phyloP scores from a whole-genome alignment of 495 filamentous ascomycete genomes.

The Aspergillus avenaceus region DNA sequence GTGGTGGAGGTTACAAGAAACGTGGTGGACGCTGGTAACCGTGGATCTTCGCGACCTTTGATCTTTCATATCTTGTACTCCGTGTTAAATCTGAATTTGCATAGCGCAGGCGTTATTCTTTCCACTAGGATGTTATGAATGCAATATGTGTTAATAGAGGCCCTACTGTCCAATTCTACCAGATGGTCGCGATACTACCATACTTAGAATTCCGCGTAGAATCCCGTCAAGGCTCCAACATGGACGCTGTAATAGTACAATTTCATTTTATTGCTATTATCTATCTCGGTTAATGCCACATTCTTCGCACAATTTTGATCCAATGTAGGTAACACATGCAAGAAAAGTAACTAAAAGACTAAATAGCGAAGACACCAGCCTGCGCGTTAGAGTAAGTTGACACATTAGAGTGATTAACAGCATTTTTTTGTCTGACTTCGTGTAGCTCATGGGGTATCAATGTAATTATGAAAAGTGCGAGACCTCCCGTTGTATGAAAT shows the following conservation, averaged over 20 bases:
- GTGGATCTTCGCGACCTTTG: slow-evolving; percentile 2
- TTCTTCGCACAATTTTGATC: not conserved
- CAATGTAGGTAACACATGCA: not conserved
- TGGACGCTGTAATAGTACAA: slow-evolving; percentile 4
- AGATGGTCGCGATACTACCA: too few species aligned
- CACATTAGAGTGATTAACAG: slow-evolving; percentile 10
- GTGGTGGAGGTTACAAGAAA: slow-evolving; percentile 40
- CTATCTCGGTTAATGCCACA: not conserved
- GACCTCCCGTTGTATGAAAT: slow-evolving; percentile 22
- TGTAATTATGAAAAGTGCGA: slow-evolving; percentile 28
- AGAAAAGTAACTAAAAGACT: not conserved
- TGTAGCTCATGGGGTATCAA: slow-evolving; percentile 40
- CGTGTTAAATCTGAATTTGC: slow-evolving; percentile 27
- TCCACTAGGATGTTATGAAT: slow-evolving; percentile 17
- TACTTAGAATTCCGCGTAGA: too few species aligned
- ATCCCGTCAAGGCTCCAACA: too few species aligned
- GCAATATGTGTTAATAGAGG: slow-evolving; percentile 17
- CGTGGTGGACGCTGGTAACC: slow-evolving; percentile 38
- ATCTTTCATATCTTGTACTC: slow-evolving; percentile 15
- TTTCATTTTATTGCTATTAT: not conserved
- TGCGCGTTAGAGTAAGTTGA: slow-evolving; percentile 2
- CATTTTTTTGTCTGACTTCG: slow-evolving; percentile 16
- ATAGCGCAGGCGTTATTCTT: slow-evolving; percentile 47
- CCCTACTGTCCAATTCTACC: too few species aligned
- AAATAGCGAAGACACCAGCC: not conserved